Percentiles rank a stretch among this genome's conserved stretches.
Conservation (phyloP, 2,329 filamentous ascomycete genomes). For the Curvularia sp. region DNA sequence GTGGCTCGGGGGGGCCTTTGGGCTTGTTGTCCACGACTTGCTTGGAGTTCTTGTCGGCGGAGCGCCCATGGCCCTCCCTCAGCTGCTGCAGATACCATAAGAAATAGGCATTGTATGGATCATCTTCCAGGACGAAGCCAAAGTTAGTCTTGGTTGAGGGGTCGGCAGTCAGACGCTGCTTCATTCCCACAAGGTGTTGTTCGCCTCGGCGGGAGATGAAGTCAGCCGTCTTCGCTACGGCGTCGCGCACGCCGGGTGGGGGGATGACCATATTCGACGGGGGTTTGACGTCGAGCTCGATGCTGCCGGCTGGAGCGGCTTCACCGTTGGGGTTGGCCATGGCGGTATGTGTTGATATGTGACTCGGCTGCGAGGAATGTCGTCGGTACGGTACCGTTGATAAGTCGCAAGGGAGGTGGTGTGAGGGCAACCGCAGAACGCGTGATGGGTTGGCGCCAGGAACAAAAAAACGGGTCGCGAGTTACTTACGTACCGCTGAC, state of each 20-base stretch:
- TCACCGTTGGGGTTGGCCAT: slow-evolving; percentile 45
- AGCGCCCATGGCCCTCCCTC: slow-evolving; percentile 78
- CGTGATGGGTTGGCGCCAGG: not conserved
- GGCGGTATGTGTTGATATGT: slow-evolving; percentile 13
- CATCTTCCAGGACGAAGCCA: slow-evolving; percentile 79
- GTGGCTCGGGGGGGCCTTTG: slow-evolving; percentile 82
- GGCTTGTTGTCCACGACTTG: slow-evolving; percentile 65
- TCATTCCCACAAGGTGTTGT: slow-evolving; percentile 81
- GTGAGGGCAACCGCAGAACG: not conserved
- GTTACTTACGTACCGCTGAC: not conserved
- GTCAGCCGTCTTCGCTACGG: slow-evolving; percentile 93
- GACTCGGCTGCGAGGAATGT: slow-evolving; percentile 19
- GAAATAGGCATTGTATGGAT: slow-evolving; percentile 89
- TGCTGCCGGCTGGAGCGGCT: slow-evolving; percentile 15
- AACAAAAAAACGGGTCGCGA: slow-evolving; percentile 12
- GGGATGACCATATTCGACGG: slow-evolving; percentile 86
- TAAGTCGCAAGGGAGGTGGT: slow-evolving; percentile 7
- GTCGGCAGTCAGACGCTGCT: slow-evolving; percentile 82
- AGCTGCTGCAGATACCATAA: slow-evolving; percentile 90
- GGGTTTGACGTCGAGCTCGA: slow-evolving; percentile 62
- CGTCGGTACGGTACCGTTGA: slow-evolving; percentile 14
- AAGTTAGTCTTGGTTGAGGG: slow-evolving; percentile 79
- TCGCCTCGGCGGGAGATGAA: slow-evolving; percentile 76
- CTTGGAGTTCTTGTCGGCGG: slow-evolving; percentile 21
- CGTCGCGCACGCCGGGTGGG: slow-evolving; percentile 79